These are phyloP conservation scores for Curvularia sp. DNA, from an alignment of 2,329 filamentous ascomycete genomes.

Conservation along the genomic window DNA sequence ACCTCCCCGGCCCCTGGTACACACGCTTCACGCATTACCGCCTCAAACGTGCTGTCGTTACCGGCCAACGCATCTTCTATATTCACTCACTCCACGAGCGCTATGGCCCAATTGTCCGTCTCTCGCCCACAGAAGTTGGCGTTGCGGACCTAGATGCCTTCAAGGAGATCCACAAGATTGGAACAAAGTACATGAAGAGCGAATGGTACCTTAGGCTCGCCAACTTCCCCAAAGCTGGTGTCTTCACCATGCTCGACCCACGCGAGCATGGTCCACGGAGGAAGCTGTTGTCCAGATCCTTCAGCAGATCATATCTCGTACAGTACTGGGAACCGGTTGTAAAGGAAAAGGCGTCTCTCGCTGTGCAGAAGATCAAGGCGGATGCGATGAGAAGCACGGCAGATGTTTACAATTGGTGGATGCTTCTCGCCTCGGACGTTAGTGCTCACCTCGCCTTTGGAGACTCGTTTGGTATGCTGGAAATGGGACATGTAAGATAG, in stretches of 20 bases:
- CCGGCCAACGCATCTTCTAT: slow-evolving; percentile 51
- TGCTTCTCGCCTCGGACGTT: slow-evolving; percentile 52
- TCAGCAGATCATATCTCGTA: slow-evolving; percentile 46
- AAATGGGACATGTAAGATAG: slow-evolving; percentile 45
- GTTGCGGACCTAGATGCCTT: slow-evolving; percentile 41
- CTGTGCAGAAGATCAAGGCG: slow-evolving; percentile 43
- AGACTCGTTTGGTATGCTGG: slow-evolving; percentile 50
- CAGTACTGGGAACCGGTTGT: slow-evolving; percentile 51
- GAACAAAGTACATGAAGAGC: slow-evolving; percentile 40
- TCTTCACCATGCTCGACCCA: slow-evolving; percentile 51
- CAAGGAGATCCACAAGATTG: slow-evolving; percentile 42
- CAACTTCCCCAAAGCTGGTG: slow-evolving; percentile 36
- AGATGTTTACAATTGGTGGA: slow-evolving; percentile 51
- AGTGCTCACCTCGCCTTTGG: slow-evolving; percentile 50
- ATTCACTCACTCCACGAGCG: slow-evolving; percentile 49
- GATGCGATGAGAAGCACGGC: slow-evolving; percentile 34
- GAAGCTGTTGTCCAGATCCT: slow-evolving; percentile 47
- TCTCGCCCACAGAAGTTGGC: slow-evolving; percentile 42
- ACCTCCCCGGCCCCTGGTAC: slow-evolving; percentile 43
- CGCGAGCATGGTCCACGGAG: slow-evolving; percentile 47
- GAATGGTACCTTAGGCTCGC: slow-evolving; percentile 36
- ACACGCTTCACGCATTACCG: slow-evolving; percentile 46
- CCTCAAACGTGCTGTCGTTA: slow-evolving; percentile 49
- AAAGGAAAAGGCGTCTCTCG: slow-evolving; percentile 42
- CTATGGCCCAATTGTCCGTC: slow-evolving; percentile 44